Evolutionary conservation across 495 filamentous ascomycete genomes (phyloP).

Genomic region (Terfezia boudieri): DNA sequence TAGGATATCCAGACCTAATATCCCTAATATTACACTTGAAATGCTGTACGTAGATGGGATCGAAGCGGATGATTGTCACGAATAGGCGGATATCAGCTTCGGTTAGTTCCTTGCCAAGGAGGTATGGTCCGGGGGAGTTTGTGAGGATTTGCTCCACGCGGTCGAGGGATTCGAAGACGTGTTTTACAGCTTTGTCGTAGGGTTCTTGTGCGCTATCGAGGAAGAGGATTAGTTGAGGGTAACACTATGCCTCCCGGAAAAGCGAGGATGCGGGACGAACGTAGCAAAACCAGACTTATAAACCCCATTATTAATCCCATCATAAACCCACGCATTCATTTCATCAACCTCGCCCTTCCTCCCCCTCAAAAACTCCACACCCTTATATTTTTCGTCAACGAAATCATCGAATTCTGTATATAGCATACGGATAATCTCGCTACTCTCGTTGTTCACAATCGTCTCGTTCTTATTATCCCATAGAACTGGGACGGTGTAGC

Average conservation of each 20-base stretch:
- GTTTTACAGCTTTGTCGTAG: slow-evolving; percentile 43
- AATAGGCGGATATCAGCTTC: slow-evolving; percentile 67
- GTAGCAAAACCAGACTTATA: slow-evolving; percentile 57
- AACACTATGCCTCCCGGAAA: background rate
- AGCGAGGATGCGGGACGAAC: slow-evolving; percentile 9
- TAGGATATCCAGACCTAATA: slow-evolving; percentile 57
- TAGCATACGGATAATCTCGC: slow-evolving; percentile 55
- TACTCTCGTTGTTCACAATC: slow-evolving; percentile 70
- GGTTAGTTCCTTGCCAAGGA: slow-evolving; percentile 45
- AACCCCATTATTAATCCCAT: slow-evolving; percentile 70
- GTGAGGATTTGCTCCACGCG: slow-evolving; percentile 43
- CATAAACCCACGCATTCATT: slow-evolving; percentile 55
- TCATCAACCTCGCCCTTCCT: slow-evolving; percentile 40
- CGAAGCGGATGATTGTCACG: slow-evolving; percentile 69
- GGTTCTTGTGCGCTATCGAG: slow-evolving; percentile 38
- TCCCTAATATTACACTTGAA: slow-evolving; percentile 82
- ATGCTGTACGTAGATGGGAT: slow-evolving; percentile 75
- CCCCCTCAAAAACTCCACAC: slow-evolving; percentile 40
- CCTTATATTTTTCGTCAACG: slow-evolving; percentile 34
- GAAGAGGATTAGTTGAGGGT: background rate
- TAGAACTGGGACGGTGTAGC: slow-evolving; percentile 60
- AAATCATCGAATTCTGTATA: slow-evolving; percentile 51
- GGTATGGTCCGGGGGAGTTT: slow-evolving; percentile 34
- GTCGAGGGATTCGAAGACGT: slow-evolving; percentile 52
- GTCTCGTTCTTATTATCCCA: slow-evolving; percentile 51